Percentiles rank a stretch among this genome's conserved stretches.
Evolutionary conservation across 2,329 filamentous ascomycete species (phyloP).

Genomic region (Aspergillus sojae): DNA sequence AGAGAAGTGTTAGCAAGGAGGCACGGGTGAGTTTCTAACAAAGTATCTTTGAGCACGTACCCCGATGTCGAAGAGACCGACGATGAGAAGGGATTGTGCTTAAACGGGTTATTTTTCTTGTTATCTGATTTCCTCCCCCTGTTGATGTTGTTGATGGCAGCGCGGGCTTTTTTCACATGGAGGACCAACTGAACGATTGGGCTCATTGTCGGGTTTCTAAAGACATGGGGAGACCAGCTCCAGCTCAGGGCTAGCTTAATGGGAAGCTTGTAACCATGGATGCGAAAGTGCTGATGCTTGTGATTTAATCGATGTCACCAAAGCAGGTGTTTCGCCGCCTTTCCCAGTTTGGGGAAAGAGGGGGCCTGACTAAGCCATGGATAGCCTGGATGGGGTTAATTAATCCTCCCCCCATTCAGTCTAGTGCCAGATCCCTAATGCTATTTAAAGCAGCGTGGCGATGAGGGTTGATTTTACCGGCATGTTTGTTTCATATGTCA

Average conservation of each 20-base stretch:
- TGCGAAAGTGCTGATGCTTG: neutral
- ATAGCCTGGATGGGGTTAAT: too few relatives aligned
- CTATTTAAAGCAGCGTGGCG: conserved; percentile 4
- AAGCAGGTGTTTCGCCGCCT: conserved; percentile 2
- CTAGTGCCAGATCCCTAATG: neutral
- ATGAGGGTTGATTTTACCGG: neutral
- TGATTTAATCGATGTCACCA: conserved; percentile 3
- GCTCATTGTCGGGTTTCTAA: conserved; percentile 35
- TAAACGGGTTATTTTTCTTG: conserved; percentile 28
- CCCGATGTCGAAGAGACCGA: conserved; percentile 27
- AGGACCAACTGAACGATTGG: conserved; percentile 35
- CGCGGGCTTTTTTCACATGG: conserved; percentile 37
- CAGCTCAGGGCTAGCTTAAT: conserved; percentile 16
- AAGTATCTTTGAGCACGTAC: conserved; percentile 19
- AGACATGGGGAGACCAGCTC: conserved; percentile 33
- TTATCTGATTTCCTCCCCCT: conserved; percentile 30
- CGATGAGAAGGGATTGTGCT: conserved; percentile 25
- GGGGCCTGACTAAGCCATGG: conserved; percentile 11
- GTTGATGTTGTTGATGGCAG: conserved; percentile 33
- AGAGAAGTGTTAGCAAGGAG: conserved; percentile 13
- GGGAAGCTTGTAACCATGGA: conserved; percentile 11
- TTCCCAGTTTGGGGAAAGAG: conserved; percentile 4
- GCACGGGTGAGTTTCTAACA: neutral
- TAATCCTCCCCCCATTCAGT: neutral
- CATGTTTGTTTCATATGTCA: too few relatives aligned